Evolutionary conservation across 2,329 filamentous ascomycete species (phyloP), one percentile per base, ranked within the genome.

Genomic region (Truncatella angustata): DNA sequence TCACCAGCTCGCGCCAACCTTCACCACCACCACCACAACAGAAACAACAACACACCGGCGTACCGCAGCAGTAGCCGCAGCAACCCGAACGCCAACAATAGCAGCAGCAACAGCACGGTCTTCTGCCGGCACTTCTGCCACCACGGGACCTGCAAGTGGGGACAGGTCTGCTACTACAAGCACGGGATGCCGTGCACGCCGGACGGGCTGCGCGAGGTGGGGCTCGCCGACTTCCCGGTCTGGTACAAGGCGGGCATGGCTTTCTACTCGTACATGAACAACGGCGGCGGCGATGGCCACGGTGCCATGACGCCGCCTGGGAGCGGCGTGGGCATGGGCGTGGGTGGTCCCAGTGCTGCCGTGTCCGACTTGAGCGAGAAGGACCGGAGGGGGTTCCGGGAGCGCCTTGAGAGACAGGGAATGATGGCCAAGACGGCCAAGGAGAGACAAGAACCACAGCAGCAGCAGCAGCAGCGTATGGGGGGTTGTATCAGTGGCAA

Each of bases 71-170:
- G n/a, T n/a, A n/a, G 43, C 21, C 50, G 50, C 16, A 30, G 40
- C 42, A 50, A 37, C 56, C 18, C 45, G n/a, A n/a, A 48, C 23
- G 18, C 7, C 49, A 37, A 20, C 34, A 20, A 21, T 39, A 42
- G 28, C 48, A 26, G 18, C 42, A n/a, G 10, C 51, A 12, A 26
- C n/a, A 40, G 43, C 26, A 52, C 53, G 18, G 35, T 52, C 23
- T 63, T 65, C 60, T 79, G 78, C 62, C 70, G 72, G 11, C 67
- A 75, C 61, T 82, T 76, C 76, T 79, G 76, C 61, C 68, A 69
- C 48, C 65, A 72, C 36, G 77, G 77, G 5, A 69, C 63, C 11
- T 82, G 79, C 63, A 71, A 67, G 58, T 79, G 69, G 65, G 74
- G 71, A 3, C 46, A 52, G 5, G 56, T 62, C 7, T 82, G 79